Percentiles rank a stretch among this genome's conserved stretches.
phyloP scores from a whole-genome alignment of 305 asterid genomes.

The Ajuga reptans region DNA sequence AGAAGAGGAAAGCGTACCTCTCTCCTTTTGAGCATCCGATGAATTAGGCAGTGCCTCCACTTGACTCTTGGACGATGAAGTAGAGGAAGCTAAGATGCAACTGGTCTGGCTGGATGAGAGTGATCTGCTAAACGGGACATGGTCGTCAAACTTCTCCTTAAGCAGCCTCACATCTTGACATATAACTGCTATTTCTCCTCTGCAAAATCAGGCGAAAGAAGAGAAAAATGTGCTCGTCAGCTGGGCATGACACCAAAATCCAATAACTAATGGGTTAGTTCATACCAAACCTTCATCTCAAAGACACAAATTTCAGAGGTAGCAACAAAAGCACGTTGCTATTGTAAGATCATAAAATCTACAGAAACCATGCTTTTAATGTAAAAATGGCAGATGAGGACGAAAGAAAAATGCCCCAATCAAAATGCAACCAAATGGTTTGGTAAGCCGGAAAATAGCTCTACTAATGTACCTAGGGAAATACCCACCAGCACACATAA shows the following conservation, averaged over 20 bases:
- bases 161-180: constrained; percentile 65
- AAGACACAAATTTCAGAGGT: neutral
- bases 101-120: constrained; percentile 60
- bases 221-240: neutral
- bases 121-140: constrained; percentile 56
- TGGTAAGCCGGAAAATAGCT: neutral
- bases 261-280: neutral
- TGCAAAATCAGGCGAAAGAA: constrained; percentile 16
- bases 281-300: neutral
- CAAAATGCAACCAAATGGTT: neutral
- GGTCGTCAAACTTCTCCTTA: constrained; percentile 56
- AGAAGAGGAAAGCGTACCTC: neutral
- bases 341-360: neutral
- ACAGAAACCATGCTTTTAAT: neutral
- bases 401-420: neutral
- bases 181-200: constrained; percentile 76
- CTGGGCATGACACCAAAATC: neutral
- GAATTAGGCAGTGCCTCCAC: constrained; percentile 25
- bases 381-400: neutral
- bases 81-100: constrained; percentile 49
- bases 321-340: neutral
- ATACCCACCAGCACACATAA: neutral
- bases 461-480: neutral
- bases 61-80: constrained; percentile 37
- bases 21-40: constrained; percentile 8